These are phyloP conservation scores for Gelatoporia subvermispora DNA, from an alignment of 768 basidiomycete genomes.

Conservation along the genomic window DNA sequence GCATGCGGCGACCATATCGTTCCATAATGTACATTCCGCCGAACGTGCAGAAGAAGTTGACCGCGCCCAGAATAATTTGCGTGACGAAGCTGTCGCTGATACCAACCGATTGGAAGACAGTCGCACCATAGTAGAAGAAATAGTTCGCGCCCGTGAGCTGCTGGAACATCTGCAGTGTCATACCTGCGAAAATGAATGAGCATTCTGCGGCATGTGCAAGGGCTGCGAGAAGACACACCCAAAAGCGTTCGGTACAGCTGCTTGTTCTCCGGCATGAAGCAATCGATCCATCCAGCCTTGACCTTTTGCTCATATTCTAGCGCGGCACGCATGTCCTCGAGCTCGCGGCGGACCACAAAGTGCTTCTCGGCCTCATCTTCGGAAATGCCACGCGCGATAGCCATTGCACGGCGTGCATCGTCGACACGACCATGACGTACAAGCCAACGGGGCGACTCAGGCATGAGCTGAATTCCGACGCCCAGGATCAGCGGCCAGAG, in stretches of 20 bases:
- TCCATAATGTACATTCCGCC: slow-evolving; percentile 73
- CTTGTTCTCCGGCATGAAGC: slow-evolving; percentile 53
- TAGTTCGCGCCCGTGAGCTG: slow-evolving; percentile 71
- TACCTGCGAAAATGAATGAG: too few species aligned
- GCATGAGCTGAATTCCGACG: slow-evolving; percentile 66
- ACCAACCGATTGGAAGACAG: slow-evolving; percentile 64
- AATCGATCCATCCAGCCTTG: slow-evolving; percentile 61
- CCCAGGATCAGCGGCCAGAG: slow-evolving; percentile 59
- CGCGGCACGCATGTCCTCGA: slow-evolving; percentile 49
- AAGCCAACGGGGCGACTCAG: slow-evolving; percentile 63
- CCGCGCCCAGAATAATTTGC: slow-evolving; percentile 71
- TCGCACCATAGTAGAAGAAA: slow-evolving; percentile 63
- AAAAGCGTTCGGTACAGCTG: slow-evolving; percentile 60
- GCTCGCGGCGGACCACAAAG: slow-evolving; percentile 39
- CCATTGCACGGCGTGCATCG: slow-evolving; percentile 45
- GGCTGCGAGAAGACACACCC: too few species aligned
- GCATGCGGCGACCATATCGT: slow-evolving; percentile 60
- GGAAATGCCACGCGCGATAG: slow-evolving; percentile 45
- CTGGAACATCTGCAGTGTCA: slow-evolving; percentile 64
- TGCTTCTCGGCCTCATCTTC: slow-evolving; percentile 33
- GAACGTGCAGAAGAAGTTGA: slow-evolving; percentile 71
- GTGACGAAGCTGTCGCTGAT: slow-evolving; percentile 62
- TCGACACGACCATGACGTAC: slow-evolving; percentile 40
- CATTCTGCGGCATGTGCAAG: too few species aligned
- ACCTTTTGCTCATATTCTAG: slow-evolving; percentile 44